Evolutionary conservation across 305 asterid species (phyloP), one percentile per base, ranked within the genome.

Genomic region (Monarda citriodora): DNA sequence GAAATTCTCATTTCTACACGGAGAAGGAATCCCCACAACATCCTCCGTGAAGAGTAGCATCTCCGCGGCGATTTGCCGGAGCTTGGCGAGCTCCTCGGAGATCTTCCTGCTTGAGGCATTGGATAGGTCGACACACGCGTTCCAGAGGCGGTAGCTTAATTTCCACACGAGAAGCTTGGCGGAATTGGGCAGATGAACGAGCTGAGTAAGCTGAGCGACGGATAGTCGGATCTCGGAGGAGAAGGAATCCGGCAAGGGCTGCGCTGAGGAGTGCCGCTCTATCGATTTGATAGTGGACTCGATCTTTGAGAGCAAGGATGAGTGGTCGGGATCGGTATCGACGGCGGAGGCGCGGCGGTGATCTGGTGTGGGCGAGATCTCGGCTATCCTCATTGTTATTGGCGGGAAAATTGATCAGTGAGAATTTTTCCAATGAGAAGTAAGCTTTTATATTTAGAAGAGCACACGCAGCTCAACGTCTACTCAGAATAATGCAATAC

Each of bases 81-180:
- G 96, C 64, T 73, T 87, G 23, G 92, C 96, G 69, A 83, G 92
- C 67, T 87, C 95, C 44, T 77, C 95, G 12, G 77, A 60, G 54
- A 74, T 72, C 53, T 73, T 74, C 31, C 72, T 46, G 21, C 74
- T 25, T 52, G 82, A 81, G 22, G 84, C 88, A 68, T 93, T 93
- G 56, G 94, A 80, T 53, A 89, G 78, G 66, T 93, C 99, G 61
- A 93, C 97, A 58, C 95, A 85, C 29, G 87, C 73, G 72, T 93
- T 93, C 99, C 99, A 93, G 59, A 93, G 84, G 72, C 99, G 95
- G 80, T 89, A 93, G 69, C 90, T 79, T 64, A 93, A 91, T 64
- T 93, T 93, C 99, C 99, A 93, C 37, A 87, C 77, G 17, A 72
- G 75, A 66, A 89, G 79, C 21, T 87, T 89, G 46, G 72, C 55